These are phyloP conservation scores for Kuraishia cidri DNA, from an alignment of 805 yeast species.

Conservation along the genomic window DNA sequence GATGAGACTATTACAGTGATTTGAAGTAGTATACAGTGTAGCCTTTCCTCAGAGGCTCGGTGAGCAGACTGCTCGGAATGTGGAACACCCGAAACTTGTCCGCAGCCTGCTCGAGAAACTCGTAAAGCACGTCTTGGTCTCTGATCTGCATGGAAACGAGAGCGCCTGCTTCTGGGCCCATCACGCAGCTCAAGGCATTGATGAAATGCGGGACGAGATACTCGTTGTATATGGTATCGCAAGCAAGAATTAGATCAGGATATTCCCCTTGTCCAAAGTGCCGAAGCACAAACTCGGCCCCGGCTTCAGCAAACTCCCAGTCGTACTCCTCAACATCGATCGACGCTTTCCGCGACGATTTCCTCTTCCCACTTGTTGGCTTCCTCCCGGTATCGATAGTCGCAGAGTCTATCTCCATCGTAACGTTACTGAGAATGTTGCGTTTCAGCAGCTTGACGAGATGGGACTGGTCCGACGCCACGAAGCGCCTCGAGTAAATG, in stretches of 20 bases:
- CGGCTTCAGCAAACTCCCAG: slow-evolving; percentile 45
- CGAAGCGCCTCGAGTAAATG: slow-evolving; percentile 22
- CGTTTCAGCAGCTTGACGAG: slow-evolving; percentile 36
- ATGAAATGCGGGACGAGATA: slow-evolving; percentile 43
- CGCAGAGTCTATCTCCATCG: slow-evolving; percentile 9
- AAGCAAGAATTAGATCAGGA: slow-evolving; percentile 49
- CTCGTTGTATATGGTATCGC: slow-evolving; percentile 62
- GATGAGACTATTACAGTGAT: too few relatives aligned
- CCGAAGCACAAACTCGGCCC: slow-evolving; percentile 10
- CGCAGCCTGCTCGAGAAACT: slow-evolving; percentile 27
- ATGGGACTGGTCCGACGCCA: slow-evolving; percentile 54
- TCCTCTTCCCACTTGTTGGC: slow-evolving; percentile 1
- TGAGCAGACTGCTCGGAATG: background rate
- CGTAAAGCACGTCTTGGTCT: slow-evolving; percentile 37
- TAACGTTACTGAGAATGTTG: slow-evolving; percentile 34
- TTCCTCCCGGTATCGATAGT: slow-evolving; percentile 9
- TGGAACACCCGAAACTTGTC: slow-evolving; percentile 6
- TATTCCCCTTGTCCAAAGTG: slow-evolving; percentile 13
- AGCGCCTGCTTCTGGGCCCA: slow-evolving; percentile 23
- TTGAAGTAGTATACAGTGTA: slow-evolving; percentile 1
- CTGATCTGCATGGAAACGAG: slow-evolving; percentile 46
- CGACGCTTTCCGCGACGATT: too few relatives aligned
- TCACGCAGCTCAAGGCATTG: slow-evolving; percentile 25
- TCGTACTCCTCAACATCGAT: slow-evolving; percentile 46
- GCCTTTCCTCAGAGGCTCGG: background rate